Conservation (phyloP, 208 protist species). For the Crithidia expoeki region DNA sequence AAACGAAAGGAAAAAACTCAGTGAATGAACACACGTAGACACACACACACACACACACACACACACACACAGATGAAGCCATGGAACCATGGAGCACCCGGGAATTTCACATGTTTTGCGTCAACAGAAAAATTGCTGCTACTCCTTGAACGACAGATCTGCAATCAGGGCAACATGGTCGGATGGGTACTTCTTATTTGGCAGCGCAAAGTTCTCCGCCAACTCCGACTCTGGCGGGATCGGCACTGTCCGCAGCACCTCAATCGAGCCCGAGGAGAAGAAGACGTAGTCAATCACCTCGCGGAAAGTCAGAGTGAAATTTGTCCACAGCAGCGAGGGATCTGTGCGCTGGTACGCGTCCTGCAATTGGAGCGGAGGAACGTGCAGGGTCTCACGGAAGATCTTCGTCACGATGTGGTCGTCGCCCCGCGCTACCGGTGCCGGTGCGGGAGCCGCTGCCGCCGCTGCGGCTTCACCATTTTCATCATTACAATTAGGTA, state of each 20-base stretch:
- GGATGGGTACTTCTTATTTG: slow-evolving; percentile 86
- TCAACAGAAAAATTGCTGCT: too few species aligned
- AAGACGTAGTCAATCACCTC: slow-evolving; percentile 93
- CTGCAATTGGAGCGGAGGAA: slow-evolving; percentile 43
- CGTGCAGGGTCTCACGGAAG: slow-evolving; percentile 44
- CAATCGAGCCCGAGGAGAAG: slow-evolving; percentile 55
- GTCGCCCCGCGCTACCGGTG: slow-evolving; percentile 14
- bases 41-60: too few species aligned
- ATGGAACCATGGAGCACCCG: too few species aligned
- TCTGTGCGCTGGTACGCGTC: slow-evolving; percentile 73
- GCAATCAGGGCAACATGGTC: slow-evolving; percentile 91
- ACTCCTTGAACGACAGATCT: slow-evolving; percentile 50
- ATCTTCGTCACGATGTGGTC: slow-evolving; percentile 37
- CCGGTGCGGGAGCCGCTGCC: background rate
- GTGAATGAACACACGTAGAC: too few species aligned
- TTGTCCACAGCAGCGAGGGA: slow-evolving; percentile 79
- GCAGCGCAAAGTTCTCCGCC: slow-evolving; percentile 78
- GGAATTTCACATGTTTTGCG: too few species aligned
- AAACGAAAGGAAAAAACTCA: too few species aligned
- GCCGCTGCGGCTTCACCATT: background rate
- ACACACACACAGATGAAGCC: too few species aligned
- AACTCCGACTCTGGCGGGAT: slow-evolving; percentile 81
- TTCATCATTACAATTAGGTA: background rate
- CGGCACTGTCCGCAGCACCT: slow-evolving; percentile 72
- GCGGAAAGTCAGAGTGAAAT: slow-evolving; percentile 88